Conservation (phyloP, 106 monocot genomes). For the Platanthera zijinensis region DNA sequence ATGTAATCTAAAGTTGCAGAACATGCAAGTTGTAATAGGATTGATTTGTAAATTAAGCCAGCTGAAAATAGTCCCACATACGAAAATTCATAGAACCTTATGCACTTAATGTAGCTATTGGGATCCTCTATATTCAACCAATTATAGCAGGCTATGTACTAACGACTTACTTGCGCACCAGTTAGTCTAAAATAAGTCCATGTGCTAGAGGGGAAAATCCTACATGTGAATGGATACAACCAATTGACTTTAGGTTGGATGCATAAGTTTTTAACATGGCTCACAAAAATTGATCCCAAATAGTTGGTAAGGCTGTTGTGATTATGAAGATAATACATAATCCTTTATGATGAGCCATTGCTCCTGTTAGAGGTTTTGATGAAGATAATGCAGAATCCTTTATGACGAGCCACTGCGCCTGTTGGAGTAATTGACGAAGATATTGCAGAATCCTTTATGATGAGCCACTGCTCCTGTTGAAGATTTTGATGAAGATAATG, state of each 20-base stretch:
- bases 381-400: not conserved
- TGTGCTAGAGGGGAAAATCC: not conserved
- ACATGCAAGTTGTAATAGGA: too few relatives aligned
- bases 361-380: not conserved
- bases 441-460: not conserved
- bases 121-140: too few relatives aligned
- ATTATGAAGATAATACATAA: not conserved
- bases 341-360: not conserved
- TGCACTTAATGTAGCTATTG: too few relatives aligned
- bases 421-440: not conserved
- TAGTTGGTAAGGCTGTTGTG: constrained; percentile 1
- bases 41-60: too few relatives aligned
- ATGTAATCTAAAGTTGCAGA: not conserved
- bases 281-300: not conserved
- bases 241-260: not conserved
- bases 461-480: not conserved
- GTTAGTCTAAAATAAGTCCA: too few relatives aligned
- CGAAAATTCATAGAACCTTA: too few relatives aligned
- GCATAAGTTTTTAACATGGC: not conserved
- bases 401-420: not conserved
- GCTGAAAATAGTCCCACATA: too few relatives aligned
- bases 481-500: not conserved
- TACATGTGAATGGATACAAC: not conserved
- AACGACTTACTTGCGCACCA: too few relatives aligned
- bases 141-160: too few relatives aligned